A percentile compares a stretch with the other conserved stretches of the same genome.
These are phyloP conservation scores for Adenanthera pavonina DNA, from an alignment of 306 rosid genomes.

Conservation along the genomic window DNA sequence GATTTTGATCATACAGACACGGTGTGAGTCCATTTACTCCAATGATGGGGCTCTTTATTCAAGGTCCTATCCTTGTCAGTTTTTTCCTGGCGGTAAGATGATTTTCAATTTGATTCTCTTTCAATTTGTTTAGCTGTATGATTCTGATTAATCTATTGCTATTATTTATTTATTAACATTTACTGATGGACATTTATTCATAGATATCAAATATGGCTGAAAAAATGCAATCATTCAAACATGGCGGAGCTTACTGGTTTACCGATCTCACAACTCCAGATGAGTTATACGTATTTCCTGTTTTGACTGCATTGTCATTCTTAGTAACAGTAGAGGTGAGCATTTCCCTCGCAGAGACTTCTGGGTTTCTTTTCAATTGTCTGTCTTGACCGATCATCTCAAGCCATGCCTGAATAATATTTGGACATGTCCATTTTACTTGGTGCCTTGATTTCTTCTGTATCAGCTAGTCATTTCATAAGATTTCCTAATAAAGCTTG, in stretches of 20 bases:
- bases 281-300: conserved; percentile 67
- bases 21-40: conserved; percentile 87
- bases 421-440: conserved; percentile 6
- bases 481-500: not conserved
- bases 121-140: not conserved
- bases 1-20: conserved; percentile 58
- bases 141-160: conserved; percentile 26
- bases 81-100: conserved; percentile 89
- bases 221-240: conserved; percentile 86
- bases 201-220: conserved; percentile 90
- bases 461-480: not conserved
- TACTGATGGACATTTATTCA: conserved; percentile 50
- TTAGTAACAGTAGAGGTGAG: conserved; percentile 87
- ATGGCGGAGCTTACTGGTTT: conserved; percentile 93
- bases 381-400: conserved; percentile 22
- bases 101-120: conserved; percentile 22
- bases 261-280: conserved; percentile 88
- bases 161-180: conserved; percentile 38
- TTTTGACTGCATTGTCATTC: conserved; percentile 77
- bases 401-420: conserved; percentile 15
- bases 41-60: conserved; percentile 76
- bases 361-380: not conserved
- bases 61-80: conserved; percentile 82
- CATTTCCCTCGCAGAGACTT: conserved; percentile 13
- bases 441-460: conserved; percentile 12